Conservation (phyloP, 2,329 filamentous ascomycete genomes). For the Trichoderma atroviride region DNA sequence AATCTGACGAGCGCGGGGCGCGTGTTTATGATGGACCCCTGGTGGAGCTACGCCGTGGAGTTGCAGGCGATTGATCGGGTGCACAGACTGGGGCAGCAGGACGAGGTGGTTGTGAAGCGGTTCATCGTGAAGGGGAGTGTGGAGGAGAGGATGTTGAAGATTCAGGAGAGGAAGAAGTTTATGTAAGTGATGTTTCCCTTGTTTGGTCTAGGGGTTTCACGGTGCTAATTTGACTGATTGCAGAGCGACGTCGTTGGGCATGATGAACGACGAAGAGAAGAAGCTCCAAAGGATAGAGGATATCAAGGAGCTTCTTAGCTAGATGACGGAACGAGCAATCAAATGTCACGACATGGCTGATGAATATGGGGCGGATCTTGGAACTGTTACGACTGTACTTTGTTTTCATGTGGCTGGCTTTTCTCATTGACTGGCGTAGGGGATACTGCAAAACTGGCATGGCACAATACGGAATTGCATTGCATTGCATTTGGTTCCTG, state of each 20-base stretch:
- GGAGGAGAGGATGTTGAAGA: slow-evolving; percentile 89
- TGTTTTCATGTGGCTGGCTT: background rate
- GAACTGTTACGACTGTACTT: background rate
- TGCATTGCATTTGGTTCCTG: background rate
- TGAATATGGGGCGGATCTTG: background rate
- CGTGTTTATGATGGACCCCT: slow-evolving; percentile 99
- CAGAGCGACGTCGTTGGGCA: slow-evolving; percentile 89
- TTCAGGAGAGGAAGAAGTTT: slow-evolving; percentile 96
- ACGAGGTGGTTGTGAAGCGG: slow-evolving; percentile 80
- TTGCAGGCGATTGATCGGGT: slow-evolving; percentile 97
- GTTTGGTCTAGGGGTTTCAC: background rate
- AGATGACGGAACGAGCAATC: slow-evolving; percentile 19
- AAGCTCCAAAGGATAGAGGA: slow-evolving; percentile 88
- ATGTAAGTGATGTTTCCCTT: slow-evolving; percentile 64
- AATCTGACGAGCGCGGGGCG: slow-evolving; percentile 87
- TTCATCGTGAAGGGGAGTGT: slow-evolving; percentile 92
- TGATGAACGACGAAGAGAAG: slow-evolving; percentile 95
- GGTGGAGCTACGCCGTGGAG: slow-evolving; percentile 98
- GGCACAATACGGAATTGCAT: background rate
- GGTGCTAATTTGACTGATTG: background rate
- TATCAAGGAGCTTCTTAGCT: slow-evolving; percentile 84
- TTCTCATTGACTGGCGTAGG: slow-evolving; percentile 14
- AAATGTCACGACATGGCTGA: background rate
- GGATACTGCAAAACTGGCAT: background rate
- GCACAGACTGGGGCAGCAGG: slow-evolving; percentile 92